These are phyloP conservation scores for Ophiosphaerella narmari DNA, from an alignment of 2,329 filamentous ascomycete species.

Conservation along the genomic window DNA sequence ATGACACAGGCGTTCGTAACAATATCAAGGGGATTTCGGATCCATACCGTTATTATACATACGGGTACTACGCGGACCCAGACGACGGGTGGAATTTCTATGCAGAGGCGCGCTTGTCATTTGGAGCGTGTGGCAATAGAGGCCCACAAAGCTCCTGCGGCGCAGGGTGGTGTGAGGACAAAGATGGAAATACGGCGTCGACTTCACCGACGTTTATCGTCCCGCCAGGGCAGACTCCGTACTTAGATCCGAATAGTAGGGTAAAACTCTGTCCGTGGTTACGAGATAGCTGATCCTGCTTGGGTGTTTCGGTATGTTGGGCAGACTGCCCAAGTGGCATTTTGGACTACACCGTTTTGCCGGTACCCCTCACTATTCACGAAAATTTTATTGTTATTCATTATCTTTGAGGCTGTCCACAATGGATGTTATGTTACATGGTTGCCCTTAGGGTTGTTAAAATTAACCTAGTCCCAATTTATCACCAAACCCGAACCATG, in stretches of 20 bases:
- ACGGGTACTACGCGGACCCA: constrained; percentile 7
- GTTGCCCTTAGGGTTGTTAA: too few relatives aligned
- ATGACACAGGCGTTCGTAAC: background rate
- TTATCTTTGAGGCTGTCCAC: too few relatives aligned
- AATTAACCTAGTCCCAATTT: too few relatives aligned
- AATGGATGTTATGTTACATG: too few relatives aligned
- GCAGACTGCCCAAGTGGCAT: too few relatives aligned
- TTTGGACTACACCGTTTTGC: too few relatives aligned
- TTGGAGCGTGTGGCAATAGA: constrained; percentile 8
- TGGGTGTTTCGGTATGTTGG: too few relatives aligned
- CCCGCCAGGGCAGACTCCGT: constrained; percentile 5
- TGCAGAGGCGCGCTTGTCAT: constrained; percentile 3
- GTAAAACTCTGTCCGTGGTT: constrained; percentile 9
- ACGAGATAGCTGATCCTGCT: background rate
- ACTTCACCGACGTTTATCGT: too few relatives aligned
- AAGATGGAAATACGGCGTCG: constrained; percentile 1
- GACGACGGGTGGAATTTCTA: constrained; percentile 9
- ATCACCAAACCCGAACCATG: too few relatives aligned
- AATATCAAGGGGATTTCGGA: background rate
- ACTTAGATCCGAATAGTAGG: constrained; percentile 7
- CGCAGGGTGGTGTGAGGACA: background rate
- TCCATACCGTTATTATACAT: constrained; percentile 1
- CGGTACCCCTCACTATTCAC: too few relatives aligned
- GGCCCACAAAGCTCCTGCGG: constrained; percentile 10
- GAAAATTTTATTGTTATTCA: too few relatives aligned